A percentile compares a stretch with the other conserved stretches of the same genome.
These are phyloP conservation scores for Taxillus chinensis DNA, from an alignment of 164 flowering plant genomes.

Conservation along the genomic window DNA sequence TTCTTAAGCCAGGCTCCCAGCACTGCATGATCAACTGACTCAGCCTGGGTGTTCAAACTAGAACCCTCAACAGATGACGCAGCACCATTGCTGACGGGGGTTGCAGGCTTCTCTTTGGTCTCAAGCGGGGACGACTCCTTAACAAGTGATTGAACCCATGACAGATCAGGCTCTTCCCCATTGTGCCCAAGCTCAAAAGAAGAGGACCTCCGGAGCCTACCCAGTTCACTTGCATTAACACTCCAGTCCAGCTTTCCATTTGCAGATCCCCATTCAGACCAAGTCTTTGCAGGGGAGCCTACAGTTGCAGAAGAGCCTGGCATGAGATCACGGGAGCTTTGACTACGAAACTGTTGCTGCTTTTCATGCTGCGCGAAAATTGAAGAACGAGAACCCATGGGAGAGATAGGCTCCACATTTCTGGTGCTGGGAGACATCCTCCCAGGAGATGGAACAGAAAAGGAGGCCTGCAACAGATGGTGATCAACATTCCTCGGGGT, in stretches of 20 bases:
- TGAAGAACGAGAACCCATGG: constrained; percentile 53
- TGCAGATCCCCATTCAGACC: constrained; percentile 71
- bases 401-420: constrained; percentile 67
- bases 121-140: constrained; percentile 86
- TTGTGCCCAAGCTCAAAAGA: constrained; percentile 56
- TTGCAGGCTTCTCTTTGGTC: constrained; percentile 34
- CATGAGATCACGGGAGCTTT: constrained; percentile 76
- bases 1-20: constrained; percentile 83
- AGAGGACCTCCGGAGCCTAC: constrained; percentile 49
- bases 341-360: constrained; percentile 68
- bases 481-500: constrained; percentile 66
- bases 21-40: constrained; percentile 52
- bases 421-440: constrained; percentile 84
- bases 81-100: constrained; percentile 11
- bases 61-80: constrained; percentile 20
- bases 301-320: constrained; percentile 26
- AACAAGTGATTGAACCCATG: constrained; percentile 92
- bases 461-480: constrained; percentile 59
- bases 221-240: constrained; percentile 44
- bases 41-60: constrained; percentile 26
- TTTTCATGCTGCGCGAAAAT: constrained; percentile 60
- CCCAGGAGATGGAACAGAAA: constrained; percentile 53
- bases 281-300: constrained; percentile 45
- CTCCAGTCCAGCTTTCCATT: constrained; percentile 71
- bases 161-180: constrained; percentile 84